phyloP scores from a whole-genome alignment of 495 filamentous ascomycete genomes.

The Elasticomyces elasticus region DNA sequence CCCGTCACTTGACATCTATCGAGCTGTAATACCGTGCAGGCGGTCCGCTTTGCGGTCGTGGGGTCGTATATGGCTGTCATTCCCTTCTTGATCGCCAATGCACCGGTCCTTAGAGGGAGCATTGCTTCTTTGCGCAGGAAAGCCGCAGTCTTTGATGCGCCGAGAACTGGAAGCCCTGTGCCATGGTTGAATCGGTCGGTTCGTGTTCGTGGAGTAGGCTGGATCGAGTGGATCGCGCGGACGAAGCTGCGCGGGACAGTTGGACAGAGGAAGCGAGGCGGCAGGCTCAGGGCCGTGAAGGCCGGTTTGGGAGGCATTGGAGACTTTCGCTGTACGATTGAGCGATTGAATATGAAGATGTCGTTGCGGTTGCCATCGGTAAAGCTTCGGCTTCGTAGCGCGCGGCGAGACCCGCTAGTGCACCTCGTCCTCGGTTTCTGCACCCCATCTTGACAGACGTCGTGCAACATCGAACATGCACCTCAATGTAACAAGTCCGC shows the following conservation, averaged over 20 bases:
- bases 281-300: conserved; percentile 15
- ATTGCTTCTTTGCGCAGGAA: conserved; percentile 66
- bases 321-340: no score
- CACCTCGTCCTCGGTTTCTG: no score
- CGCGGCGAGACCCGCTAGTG: no score
- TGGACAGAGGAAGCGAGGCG: conserved; percentile 24
- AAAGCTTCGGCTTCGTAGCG: no score
- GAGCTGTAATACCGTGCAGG: conserved; percentile 89
- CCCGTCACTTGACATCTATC: conserved; percentile 81
- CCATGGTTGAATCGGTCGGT: conserved; percentile 62
- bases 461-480: no score
- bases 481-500: no score
- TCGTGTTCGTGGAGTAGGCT: conserved; percentile 7
- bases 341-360: no score
- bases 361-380: no score
- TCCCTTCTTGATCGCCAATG: conserved; percentile 79
- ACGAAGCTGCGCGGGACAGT: conserved; percentile 15
- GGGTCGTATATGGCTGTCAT: conserved; percentile 85
- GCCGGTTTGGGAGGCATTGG: conserved; percentile 27
- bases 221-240: conserved; percentile 40
- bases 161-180: conserved; percentile 57
- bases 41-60: conserved; percentile 60
- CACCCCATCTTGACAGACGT: no score
- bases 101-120: conserved; percentile 71
- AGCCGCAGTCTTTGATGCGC: conserved; percentile 65